phyloP scores from a whole-genome alignment of 257 asterid species.

The Nicotiana otophora region DNA sequence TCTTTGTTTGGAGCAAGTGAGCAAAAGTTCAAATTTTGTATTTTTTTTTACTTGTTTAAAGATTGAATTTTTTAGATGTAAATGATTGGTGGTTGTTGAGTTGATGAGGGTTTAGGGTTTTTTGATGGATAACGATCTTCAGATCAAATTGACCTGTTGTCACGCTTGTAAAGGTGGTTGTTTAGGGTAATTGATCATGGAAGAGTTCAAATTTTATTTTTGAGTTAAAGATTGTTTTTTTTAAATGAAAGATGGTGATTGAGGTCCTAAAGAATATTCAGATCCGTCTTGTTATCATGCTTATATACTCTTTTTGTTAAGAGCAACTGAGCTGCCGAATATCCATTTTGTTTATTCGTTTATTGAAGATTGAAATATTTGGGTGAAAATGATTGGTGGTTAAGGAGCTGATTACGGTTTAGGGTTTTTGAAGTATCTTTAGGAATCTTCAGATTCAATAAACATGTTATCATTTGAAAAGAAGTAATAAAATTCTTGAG shows the following conservation, averaged over 20 bases:
- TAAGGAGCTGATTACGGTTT: neutral
- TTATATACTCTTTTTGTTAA: neutral
- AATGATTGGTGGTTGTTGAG: neutral
- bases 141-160: neutral
- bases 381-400: neutral
- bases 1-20: neutral
- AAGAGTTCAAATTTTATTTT: neutral
- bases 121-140: neutral
- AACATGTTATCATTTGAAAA: neutral
- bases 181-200: neutral
- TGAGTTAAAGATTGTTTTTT: neutral
- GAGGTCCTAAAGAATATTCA: neutral
- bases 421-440: neutral
- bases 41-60: neutral
- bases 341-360: neutral
- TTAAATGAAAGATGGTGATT: neutral
- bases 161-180: neutral
- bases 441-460: neutral
- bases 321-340: neutral
- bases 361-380: neutral
- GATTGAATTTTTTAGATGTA: neutral
- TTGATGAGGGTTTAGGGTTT: constrained; percentile 1
- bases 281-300: neutral
- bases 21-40: neutral
- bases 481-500: neutral